A percentile compares a stretch with the other conserved stretches of the same genome.
These are phyloP conservation scores for Coemansia sp. DNA, from an alignment of 192 early-diverging fungal genomes.

Conservation along the genomic window DNA sequence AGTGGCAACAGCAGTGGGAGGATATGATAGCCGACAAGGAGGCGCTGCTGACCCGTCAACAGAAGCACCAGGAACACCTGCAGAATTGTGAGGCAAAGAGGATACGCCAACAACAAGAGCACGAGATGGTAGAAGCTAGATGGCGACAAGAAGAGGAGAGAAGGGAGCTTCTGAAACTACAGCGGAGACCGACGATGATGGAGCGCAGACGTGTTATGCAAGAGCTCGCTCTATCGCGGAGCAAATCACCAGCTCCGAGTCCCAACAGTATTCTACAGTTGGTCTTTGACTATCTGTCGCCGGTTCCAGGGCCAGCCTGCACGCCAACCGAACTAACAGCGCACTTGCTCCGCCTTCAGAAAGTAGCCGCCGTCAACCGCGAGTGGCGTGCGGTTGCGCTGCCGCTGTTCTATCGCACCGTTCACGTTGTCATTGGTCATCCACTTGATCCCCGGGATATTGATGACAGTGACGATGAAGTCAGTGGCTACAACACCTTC, in stretches of 20 bases:
- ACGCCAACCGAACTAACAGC: background rate
- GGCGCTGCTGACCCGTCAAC: background rate
- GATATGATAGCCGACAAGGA: background rate
- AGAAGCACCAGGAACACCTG: background rate
- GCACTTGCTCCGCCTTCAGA: background rate
- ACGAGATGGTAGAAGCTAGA: background rate
- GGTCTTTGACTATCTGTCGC: constrained; percentile 3
- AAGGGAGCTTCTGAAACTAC: background rate
- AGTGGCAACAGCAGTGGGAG: background rate
- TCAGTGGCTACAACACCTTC: background rate
- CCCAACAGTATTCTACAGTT: background rate
- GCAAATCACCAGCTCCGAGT: background rate
- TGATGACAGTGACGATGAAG: background rate
- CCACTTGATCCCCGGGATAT: background rate
- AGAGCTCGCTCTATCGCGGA: background rate
- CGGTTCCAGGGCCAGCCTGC: background rate
- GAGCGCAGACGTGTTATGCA: background rate
- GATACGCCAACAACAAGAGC: background rate
- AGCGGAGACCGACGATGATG: background rate
- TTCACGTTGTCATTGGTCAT: background rate
- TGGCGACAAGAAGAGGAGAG: too few species aligned
- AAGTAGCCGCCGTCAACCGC: constrained; percentile 6
- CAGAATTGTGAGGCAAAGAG: background rate
- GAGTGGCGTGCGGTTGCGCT: constrained; percentile 15
- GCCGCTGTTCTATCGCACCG: constrained; percentile 13